phyloP scores from a whole-genome alignment of 2,329 filamentous ascomycete species.

The Nemania diffusa region DNA sequence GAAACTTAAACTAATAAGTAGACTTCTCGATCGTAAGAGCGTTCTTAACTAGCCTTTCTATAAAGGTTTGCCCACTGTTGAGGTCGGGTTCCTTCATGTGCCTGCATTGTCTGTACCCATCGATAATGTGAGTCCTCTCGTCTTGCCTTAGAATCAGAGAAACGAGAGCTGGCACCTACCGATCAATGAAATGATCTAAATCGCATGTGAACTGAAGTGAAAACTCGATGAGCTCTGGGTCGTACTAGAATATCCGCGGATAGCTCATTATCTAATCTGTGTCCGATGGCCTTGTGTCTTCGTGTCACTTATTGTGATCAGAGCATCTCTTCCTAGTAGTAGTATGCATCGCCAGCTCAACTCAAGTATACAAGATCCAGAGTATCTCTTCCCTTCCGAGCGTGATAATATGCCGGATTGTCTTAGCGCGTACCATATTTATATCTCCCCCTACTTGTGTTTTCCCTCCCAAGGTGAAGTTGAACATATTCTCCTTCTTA shows the following conservation, averaged over 20 bases:
- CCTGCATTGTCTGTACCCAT: neutral
- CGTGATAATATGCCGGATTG: neutral
- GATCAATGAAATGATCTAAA: neutral
- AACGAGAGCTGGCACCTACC: neutral
- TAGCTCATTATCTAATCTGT: neutral
- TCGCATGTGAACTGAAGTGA: neutral
- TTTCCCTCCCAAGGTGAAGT: neutral
- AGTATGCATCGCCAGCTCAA: neutral
- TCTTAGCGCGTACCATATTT: no score
- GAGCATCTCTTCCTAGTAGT: neutral
- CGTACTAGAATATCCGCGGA: neutral
- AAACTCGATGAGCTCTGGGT: neutral
- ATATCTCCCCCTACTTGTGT: neutral
- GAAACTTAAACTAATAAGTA: neutral
- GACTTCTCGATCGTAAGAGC: neutral
- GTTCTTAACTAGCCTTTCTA: no score
- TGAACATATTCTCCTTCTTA: neutral
- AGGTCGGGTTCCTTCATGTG: neutral
- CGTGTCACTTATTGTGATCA: neutral
- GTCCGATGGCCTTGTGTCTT: neutral
- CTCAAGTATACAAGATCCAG: no score
- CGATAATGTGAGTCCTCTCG: neutral
- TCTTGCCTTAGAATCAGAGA: neutral
- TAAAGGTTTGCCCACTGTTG: neutral
- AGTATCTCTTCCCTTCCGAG: neutral